Evolutionary conservation across 495 filamentous ascomycete genomes (phyloP), one percentile per base, ranked within the genome.

Genomic region (Daldinia concentrica): DNA sequence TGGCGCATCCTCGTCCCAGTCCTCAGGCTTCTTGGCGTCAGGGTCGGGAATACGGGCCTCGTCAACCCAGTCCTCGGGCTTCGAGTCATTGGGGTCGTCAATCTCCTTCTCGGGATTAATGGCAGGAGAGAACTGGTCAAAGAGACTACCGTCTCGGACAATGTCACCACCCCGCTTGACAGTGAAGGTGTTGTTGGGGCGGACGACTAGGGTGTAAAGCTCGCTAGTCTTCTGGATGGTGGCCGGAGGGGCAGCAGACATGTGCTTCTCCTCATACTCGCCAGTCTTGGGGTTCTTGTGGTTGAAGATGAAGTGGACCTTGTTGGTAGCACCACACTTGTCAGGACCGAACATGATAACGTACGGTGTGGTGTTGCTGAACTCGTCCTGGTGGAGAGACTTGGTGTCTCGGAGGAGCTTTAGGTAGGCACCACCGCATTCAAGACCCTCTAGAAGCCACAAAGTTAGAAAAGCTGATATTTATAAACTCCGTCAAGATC

Each of bases 261-360:
- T 87, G 84, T 99, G 96, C 89, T 99, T 99, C 91, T 99, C 96
- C 88, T 98, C 95, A 76, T 99, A 99, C 82, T 98, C 95, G 82
- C 95, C 94, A 56, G 93, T 98, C 92, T 97, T 98, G 77, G 96
- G 96, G 89, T 98, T 99, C 91, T 98, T 99, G 92, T 98, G 96
- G 80, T 95, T 95, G 91, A 99, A 96, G 83, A 99, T 99, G 84
- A 99, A 97, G 87, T 99, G 96, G 63, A 99, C 93, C 91, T 98
- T 98, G 89, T 99, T 99, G 80, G 93, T 98, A 77, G 92, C 88
- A 82, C 95, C 96, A 81, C 96, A 99, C 90, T 98, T 99, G 86
- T 99, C 96, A 77, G 96, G 96, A 72, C 96, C 96, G 81, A 99
- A 99, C 96, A 98, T 98, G 86, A 99, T 96, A 71, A 99, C 92